A percentile compares a stretch with the other conserved stretches of the same genome.
Conservation (phyloP, 2,329 filamentous ascomycete species). For the Neocatenulostroma microsporum region DNA sequence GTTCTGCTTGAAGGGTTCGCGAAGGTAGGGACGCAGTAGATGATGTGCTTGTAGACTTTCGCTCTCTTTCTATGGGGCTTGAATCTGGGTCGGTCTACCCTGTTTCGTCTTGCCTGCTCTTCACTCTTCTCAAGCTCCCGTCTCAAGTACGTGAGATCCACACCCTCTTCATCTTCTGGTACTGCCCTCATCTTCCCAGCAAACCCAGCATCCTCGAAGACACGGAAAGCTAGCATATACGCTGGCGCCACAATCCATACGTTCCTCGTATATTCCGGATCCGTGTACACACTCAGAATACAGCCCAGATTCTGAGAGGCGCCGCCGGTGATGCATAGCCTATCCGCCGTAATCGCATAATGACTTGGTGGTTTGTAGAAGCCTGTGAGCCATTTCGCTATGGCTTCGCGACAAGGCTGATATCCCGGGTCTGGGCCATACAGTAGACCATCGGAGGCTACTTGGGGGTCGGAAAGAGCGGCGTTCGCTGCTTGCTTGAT, state of each 20-base stretch:
- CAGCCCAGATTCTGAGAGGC: slow-evolving; percentile 76
- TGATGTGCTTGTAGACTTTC: slow-evolving; percentile 74
- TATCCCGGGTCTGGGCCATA: slow-evolving; percentile 77
- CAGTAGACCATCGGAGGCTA: slow-evolving; percentile 58
- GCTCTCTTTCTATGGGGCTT: slow-evolving; percentile 54
- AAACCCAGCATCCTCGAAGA: slow-evolving; percentile 77
- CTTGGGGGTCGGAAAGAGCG: slow-evolving; percentile 52
- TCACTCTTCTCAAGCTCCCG: slow-evolving; percentile 46
- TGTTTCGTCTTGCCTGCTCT: slow-evolving; percentile 23
- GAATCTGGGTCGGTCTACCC: slow-evolving; percentile 18
- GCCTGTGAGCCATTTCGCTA: slow-evolving; percentile 61
- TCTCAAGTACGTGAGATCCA: slow-evolving; percentile 59
- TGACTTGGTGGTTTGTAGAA: slow-evolving; percentile 48
- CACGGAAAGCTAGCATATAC: slow-evolving; percentile 77
- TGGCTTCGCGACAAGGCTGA: slow-evolving; percentile 56
- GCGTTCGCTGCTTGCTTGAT: slow-evolving; percentile 54
- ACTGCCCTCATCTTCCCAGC: slow-evolving; percentile 56
- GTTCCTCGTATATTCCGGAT: slow-evolving; percentile 64
- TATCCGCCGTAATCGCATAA: slow-evolving; percentile 43
- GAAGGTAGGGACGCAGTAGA: slow-evolving; percentile 84
- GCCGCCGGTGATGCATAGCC: slow-evolving; percentile 76
- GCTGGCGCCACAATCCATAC: slow-evolving; percentile 77
- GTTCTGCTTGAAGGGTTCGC: slow-evolving; percentile 81
- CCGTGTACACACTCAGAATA: slow-evolving; percentile 70
- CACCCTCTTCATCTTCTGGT: slow-evolving; percentile 68